These are phyloP conservation scores for Rhodotorula mucilaginosa DNA, from an alignment of 1,284 basidiomycete genomes.

Conservation along the genomic window DNA sequence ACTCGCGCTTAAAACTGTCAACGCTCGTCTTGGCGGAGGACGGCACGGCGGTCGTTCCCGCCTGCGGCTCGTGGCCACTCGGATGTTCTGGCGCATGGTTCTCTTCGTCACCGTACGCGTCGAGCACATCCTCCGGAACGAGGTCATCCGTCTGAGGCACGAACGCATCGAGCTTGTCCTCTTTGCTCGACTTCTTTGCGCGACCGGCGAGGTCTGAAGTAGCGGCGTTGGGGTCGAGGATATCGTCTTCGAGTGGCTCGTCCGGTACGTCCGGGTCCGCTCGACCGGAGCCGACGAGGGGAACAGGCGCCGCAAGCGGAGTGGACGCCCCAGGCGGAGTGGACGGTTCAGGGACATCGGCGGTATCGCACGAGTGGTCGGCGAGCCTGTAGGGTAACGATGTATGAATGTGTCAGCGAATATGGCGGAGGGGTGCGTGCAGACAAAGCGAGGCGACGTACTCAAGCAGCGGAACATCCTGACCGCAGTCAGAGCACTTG, in stretches of 20 bases:
- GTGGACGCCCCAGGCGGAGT: neutral
- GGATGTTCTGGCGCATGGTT: neutral
- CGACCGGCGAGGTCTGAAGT: neutral
- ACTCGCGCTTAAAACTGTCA: no score
- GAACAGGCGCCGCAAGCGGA: neutral
- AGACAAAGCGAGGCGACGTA: neutral
- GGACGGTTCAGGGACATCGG: neutral
- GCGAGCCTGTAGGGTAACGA: conserved; percentile 16
- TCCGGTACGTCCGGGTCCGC: conserved; percentile 2
- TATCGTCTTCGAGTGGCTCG: conserved; percentile 3
- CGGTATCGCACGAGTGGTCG: conserved; percentile 24
- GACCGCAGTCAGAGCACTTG: conserved; percentile 42
- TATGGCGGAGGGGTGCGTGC: no score
- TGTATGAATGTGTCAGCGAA: neutral
- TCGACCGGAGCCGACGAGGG: neutral
- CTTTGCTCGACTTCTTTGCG: neutral
- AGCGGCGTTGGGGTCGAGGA: neutral
- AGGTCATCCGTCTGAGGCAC: conserved; percentile 23
- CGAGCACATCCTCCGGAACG: conserved; percentile 32
- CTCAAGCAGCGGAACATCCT: conserved; percentile 36
- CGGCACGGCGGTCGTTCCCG: conserved; percentile 1
- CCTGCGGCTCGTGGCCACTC: neutral
- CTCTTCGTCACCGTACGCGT: conserved; percentile 24
- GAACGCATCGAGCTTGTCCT: conserved; percentile 20
- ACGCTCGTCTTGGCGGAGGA: conserved; percentile 17